These are phyloP conservation scores for Setaria italica DNA, from an alignment of 202 grass and related monocot genomes.

Conservation along the genomic window DNA sequence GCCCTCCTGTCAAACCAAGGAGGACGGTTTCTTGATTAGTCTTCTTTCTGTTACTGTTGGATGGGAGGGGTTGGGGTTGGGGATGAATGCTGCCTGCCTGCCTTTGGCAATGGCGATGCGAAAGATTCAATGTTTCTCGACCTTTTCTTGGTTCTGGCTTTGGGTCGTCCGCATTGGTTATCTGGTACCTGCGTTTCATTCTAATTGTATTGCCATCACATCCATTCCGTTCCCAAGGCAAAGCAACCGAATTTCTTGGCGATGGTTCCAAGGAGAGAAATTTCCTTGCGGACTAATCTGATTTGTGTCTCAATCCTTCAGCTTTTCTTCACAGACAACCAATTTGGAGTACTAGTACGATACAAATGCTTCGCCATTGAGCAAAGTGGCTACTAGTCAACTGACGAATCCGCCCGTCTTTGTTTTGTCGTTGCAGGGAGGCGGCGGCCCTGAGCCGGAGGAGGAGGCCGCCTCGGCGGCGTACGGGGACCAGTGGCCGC, in stretches of 20 bases:
- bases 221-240: background rate
- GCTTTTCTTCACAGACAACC: background rate
- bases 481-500: constrained; percentile 73
- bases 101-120: constrained; percentile 33
- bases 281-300: background rate
- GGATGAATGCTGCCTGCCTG: background rate
- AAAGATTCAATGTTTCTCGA: background rate
- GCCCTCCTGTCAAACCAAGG: background rate
- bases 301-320: background rate
- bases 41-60: background rate
- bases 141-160: background rate
- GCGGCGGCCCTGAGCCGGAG: constrained; percentile 53
- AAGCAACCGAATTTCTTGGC: background rate
- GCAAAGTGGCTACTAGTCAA: background rate
- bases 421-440: constrained; percentile 48
- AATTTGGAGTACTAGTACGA: background rate
- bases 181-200: constrained; percentile 1
- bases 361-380: constrained; percentile 20
- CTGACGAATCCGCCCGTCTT: background rate
- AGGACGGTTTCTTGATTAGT: constrained; percentile 13
- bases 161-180: constrained; percentile 17
- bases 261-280: constrained; percentile 10
- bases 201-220: background rate
- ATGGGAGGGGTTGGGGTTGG: background rate
- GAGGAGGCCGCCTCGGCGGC: constrained; percentile 36